Conservation (phyloP, 805 yeast genomes). For the Saccharomycopsis sp. region DNA sequence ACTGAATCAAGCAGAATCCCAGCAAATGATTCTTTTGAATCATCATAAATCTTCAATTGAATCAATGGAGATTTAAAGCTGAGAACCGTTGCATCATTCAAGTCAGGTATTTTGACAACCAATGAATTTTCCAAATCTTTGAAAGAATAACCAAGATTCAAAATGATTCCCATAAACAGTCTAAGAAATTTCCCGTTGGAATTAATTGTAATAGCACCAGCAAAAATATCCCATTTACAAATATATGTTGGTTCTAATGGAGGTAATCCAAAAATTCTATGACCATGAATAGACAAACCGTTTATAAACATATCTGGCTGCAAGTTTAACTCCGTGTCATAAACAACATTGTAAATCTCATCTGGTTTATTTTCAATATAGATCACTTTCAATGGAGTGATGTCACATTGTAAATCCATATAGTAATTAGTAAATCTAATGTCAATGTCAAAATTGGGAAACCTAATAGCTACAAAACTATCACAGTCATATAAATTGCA, state of each 20-base stretch:
- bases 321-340: constrained; percentile 3
- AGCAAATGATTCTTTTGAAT: constrained; percentile 25
- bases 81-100: constrained; percentile 66
- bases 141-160: constrained; percentile 55
- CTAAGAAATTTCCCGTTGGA: constrained; percentile 41
- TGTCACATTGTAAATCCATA: constrained; percentile 82
- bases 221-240: constrained; percentile 82
- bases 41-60: constrained; percentile 34
- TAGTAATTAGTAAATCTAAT: constrained; percentile 85
- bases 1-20: constrained; percentile 26
- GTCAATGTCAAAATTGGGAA: constrained; percentile 66
- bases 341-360: constrained; percentile 10
- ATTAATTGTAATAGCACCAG: constrained; percentile 47
- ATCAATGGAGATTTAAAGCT: constrained; percentile 48
- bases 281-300: constrained; percentile 68
- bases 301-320: constrained; percentile 47
- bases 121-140: constrained; percentile 73
- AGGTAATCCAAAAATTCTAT: constrained; percentile 88
- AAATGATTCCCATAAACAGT: constrained; percentile 35
- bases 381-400: constrained; percentile 47
- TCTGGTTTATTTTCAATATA: constrained; percentile 21
- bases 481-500: constrained; percentile 58
- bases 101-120: constrained; percentile 43
- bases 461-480: constrained; percentile 53
- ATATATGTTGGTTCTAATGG: constrained; percentile 83